phyloP scores from a whole-genome alignment of 208 protist species.

The Acanthamoeba royreba region DNA sequence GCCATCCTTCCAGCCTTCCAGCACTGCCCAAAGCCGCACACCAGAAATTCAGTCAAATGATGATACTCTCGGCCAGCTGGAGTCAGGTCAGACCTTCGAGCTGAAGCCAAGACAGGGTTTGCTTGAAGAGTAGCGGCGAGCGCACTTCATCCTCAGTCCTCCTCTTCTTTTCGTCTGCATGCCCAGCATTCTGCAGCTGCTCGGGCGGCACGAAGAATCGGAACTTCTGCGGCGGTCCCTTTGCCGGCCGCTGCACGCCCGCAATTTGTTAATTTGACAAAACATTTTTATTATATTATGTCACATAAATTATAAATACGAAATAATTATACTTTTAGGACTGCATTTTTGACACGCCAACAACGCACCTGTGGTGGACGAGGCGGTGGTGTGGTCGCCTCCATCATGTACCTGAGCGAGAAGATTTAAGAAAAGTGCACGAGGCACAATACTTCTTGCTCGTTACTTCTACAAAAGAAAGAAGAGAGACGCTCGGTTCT shows the following conservation, averaged over 20 bases:
- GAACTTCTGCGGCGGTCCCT: neutral
- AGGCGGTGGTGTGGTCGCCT: neutral
- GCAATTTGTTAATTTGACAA: neutral
- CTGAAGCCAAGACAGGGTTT: neutral
- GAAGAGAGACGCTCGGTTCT: too few species aligned
- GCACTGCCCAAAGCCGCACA: neutral
- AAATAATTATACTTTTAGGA: too few species aligned
- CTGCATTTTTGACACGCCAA: neutral
- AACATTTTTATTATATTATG: too few species aligned
- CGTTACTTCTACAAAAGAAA: too few species aligned
- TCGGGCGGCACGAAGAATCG: neutral
- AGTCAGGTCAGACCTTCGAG: neutral
- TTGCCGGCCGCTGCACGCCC: neutral
- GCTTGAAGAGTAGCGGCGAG: neutral
- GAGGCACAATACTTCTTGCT: too few species aligned
- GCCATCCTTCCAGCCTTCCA: neutral
- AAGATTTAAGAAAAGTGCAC: too few species aligned
- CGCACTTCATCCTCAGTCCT: neutral
- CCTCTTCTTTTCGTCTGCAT: neutral
- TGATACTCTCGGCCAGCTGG: neutral
- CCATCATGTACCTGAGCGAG: too few species aligned
- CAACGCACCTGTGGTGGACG: neutral
- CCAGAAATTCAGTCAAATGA: neutral
- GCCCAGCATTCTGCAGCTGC: neutral
- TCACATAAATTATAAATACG: too few species aligned